phyloP scores from a whole-genome alignment of 768 basidiomycete species.

The Hysterangium stoloniferum region DNA sequence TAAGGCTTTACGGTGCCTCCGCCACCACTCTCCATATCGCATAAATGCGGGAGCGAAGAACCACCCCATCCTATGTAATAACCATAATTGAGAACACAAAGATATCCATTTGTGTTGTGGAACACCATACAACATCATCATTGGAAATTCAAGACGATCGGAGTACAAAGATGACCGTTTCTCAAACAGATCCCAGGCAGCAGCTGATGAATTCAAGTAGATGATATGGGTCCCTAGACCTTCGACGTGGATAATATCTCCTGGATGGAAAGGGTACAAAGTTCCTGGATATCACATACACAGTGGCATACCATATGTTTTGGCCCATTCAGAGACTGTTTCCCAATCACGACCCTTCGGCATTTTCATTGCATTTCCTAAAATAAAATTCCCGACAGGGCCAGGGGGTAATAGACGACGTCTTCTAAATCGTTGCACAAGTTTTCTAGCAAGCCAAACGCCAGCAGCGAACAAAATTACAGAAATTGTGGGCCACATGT shows the following conservation, averaged over 20 bases:
- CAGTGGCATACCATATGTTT: slow-evolving; percentile 3
- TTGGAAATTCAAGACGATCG: slow-evolving; percentile 9
- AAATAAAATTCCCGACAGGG: background rate
- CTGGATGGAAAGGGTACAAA: slow-evolving; percentile 2
- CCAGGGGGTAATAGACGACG: slow-evolving; percentile 11
- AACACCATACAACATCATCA: background rate
- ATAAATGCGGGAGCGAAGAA: slow-evolving; percentile 16
- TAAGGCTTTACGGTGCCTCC: slow-evolving; percentile 19
- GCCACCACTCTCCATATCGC: slow-evolving; percentile 17
- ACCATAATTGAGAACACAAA: background rate
- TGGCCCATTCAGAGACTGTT: slow-evolving; percentile 2
- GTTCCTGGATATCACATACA: background rate
- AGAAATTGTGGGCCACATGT: no score
- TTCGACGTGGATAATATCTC: slow-evolving; percentile 15
- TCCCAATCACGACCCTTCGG: slow-evolving; percentile 1
- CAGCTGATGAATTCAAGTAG: slow-evolving; percentile 13
- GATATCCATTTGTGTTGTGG: background rate
- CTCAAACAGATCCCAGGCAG: slow-evolving; percentile 10
- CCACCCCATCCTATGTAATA: slow-evolving; percentile 19
- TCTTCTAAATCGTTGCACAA: no score
- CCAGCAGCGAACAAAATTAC: no score
- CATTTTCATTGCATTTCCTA: slow-evolving; percentile 7
- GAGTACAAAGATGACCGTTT: slow-evolving; percentile 13
- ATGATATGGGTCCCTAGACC: slow-evolving; percentile 10
- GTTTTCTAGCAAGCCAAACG: no score